phyloP scores from a whole-genome alignment of 805 yeast species.

The Yueomyces sp. region DNA sequence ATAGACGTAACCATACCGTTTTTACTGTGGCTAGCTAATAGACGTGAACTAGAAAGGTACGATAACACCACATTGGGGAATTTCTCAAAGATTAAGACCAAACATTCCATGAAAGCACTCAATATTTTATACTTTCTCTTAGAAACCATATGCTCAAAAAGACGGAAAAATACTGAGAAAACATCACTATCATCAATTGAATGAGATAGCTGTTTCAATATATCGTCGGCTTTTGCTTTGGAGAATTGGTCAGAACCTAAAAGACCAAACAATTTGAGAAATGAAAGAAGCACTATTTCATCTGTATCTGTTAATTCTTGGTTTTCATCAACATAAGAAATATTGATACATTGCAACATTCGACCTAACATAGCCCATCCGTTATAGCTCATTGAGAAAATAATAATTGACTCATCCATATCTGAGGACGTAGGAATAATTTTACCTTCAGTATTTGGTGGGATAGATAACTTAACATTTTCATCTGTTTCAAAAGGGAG shows the following conservation, averaged over 20 bases:
- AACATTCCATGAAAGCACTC: constrained; percentile 34
- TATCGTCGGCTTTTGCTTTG: constrained; percentile 28
- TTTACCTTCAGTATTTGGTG: constrained; percentile 56
- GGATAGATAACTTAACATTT: constrained; percentile 31
- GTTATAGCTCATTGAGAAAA: constrained; percentile 60
- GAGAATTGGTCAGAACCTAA: constrained; percentile 29
- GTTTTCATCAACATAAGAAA: constrained; percentile 12
- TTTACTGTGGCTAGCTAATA: constrained; percentile 47
- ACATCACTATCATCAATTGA: constrained; percentile 40
- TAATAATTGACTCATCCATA: constrained; percentile 26
- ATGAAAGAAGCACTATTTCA: constrained; percentile 32
- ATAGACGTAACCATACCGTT: constrained; percentile 52
- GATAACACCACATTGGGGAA: constrained; percentile 69
- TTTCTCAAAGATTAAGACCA: constrained; percentile 34
- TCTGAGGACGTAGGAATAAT: constrained; percentile 16
- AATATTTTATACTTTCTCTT: constrained; percentile 36
- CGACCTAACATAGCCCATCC: constrained; percentile 87
- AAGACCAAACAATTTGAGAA: constrained; percentile 37
- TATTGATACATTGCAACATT: constrained; percentile 46
- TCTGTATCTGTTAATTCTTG: constrained; percentile 22
- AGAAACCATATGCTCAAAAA: constrained; percentile 58
- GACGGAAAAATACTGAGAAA: constrained; percentile 44
- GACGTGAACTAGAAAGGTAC: constrained; percentile 50
- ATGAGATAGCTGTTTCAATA: constrained; percentile 23
- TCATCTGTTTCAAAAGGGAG: constrained; percentile 44